Evolutionary conservation across 352 stramenopile genomes (phyloP), one percentile per base, ranked within the genome.

Genomic region (Bremia lactucae): DNA sequence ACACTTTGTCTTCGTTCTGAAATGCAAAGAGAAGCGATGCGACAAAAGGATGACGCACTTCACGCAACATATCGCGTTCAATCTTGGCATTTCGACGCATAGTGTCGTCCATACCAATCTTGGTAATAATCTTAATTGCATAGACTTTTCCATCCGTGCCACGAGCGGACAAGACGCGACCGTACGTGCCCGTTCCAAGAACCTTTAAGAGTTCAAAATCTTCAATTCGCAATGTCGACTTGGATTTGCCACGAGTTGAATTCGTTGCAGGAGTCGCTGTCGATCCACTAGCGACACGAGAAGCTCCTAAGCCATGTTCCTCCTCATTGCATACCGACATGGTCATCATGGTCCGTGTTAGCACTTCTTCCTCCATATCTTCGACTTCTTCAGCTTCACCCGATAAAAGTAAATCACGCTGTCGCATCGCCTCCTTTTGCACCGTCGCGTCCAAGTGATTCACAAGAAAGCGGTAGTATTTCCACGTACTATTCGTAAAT

Each of bases 1-100:
- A 99, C 33, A 98, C 72, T 57, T 98, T 98, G 65, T 98, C 93
- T 62, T 96, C 70, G 46, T 95, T 97, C 73, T 98, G 94, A 63
- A 98, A 98, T 1, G 95, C 93, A 66, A 96, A 98, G 34, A 97
- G 73, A 23, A 98, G 59, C 55, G 94, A 97, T 36, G 96, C 94
- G 22, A 99, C 95, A 50, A 98, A 98, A 23, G 94, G 93, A 59
- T 99, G 94, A 34, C 90, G 80, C 15, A 98, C 81, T 24, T 95
- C 68, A 6, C 85, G 86, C 25, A 99, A 60, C 52, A 99, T 94
- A 55, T 96, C 89, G 25, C 94, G 83, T 69, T 99, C 96, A 25
- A 89, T 67, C 60, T 92, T 92, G 10, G 77, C 76, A 37, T 89
- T 90, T 2, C 72, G 71, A 23, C 77, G 79, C 56, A 71, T 65